Base-by-base conservation (phyloP, 192 early-diverging fungal species). In the Neocallimastix lanati region DNA sequence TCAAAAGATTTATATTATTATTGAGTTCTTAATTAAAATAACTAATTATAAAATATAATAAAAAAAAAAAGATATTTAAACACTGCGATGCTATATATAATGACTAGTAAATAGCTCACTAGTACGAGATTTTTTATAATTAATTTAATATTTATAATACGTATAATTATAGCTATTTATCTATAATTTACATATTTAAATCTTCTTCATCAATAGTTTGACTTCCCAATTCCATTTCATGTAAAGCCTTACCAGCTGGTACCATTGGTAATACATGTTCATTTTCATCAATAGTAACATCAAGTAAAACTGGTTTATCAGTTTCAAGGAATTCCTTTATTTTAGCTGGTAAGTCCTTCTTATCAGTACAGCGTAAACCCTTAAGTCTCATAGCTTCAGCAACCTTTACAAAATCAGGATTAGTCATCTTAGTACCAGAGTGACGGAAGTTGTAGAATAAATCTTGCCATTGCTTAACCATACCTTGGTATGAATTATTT, bases 401-500 rank as follows among this genome's bases (percentile, higher is more conserved):
- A 29, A 99, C 88, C 86, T 98, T 96, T 80, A 96, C 94, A 89
- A 99, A 99, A 84, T 99, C 95, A 28, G 97, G 97, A 86, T 99
- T 98, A 82, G 86, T 87, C 97, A 99, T 99, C 30, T 84, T 85
- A 4, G 97, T 98, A 76, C 92, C 94, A 77, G 95, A 95, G 83
- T 97, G 96, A 79, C 97, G 92, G 86, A 97, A 91, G 82, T 96
- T 93, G 84, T 99, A 99, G 85, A 99, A 99, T 77, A 99, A 88
- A 85, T 99, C 97, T 85, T 89, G 89, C 89, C 89, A 90, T 82
- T 90, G 89, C 80, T 90, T 90, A 80, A 97, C 95, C 97, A 98
- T 98, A 37, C 97, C 97, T 86, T 99, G 97, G 94, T 98, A 99
- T 81, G 96, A 94, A 85, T 99, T 99, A 90, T 99, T 98, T 29